Evolutionary conservation across 305 asterid genomes (phyloP).

Genomic region (Rubia balearica): DNA sequence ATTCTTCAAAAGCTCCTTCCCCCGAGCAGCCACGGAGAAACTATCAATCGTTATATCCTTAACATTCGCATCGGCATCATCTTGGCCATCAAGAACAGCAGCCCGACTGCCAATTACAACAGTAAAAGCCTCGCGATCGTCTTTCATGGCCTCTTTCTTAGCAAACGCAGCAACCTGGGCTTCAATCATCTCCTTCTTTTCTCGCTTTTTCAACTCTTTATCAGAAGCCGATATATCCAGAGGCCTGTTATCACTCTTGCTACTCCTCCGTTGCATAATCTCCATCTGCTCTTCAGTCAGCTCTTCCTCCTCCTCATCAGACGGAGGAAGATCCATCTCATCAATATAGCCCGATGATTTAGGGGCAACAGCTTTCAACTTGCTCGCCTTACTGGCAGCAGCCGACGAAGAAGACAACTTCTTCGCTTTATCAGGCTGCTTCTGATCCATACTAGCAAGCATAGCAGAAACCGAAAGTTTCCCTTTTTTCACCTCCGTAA

Average conservation of each 20-base stretch:
- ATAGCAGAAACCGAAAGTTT: conserved; percentile 64
- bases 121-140: conserved; percentile 85
- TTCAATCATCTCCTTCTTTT: conserved; percentile 66
- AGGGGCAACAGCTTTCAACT: conserved; percentile 46
- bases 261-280: conserved; percentile 24
- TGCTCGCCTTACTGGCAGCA: conserved; percentile 38
- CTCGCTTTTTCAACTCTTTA: conserved; percentile 77
- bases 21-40: conserved; percentile 90
- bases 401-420: conserved; percentile 36
- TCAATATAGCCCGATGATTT: conserved; percentile 47
- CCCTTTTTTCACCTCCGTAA: conserved; percentile 55
- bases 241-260: conserved; percentile 30
- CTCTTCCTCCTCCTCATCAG: conserved; percentile 72
- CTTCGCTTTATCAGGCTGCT: conserved; percentile 60
- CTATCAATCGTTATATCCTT: conserved; percentile 66
- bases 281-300: conserved; percentile 32
- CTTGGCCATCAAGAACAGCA: conserved; percentile 72
- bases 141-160: conserved; percentile 75
- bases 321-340: conserved; percentile 72
- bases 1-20: conserved; percentile 76
- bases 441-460: conserved; percentile 73
- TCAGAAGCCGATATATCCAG: conserved; percentile 45
- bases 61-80: conserved; percentile 83
- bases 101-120: conserved; percentile 81
- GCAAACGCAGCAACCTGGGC: conserved; percentile 57